Conservation (phyloP, 2,329 filamentous ascomycete species). For the Colletotrichum lini region DNA sequence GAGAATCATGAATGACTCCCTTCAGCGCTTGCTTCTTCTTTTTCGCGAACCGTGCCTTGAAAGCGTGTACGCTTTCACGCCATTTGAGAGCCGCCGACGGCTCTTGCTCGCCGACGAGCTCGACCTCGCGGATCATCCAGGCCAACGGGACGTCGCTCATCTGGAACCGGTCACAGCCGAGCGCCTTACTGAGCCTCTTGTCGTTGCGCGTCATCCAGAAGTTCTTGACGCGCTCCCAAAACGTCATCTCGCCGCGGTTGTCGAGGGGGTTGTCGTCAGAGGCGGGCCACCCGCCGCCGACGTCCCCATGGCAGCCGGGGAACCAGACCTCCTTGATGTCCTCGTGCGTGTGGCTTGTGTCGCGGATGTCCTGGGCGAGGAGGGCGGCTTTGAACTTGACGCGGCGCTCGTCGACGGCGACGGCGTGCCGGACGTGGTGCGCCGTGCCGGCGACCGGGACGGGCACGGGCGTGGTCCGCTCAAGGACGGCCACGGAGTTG, state of each 20-base stretch:
- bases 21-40: slow-evolving; percentile 50
- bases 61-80: slow-evolving; percentile 49
- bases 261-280: slow-evolving; percentile 47
- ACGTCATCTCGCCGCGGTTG: slow-evolving; percentile 45
- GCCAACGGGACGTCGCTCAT: slow-evolving; percentile 65
- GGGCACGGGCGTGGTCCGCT: slow-evolving; percentile 55
- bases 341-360: slow-evolving; percentile 48
- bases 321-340: slow-evolving; percentile 69
- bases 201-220: slow-evolving; percentile 54
- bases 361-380: slow-evolving; percentile 57
- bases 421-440: slow-evolving; percentile 64
- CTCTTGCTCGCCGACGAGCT: slow-evolving; percentile 54
- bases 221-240: slow-evolving; percentile 54
- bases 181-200: slow-evolving; percentile 49
- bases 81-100: slow-evolving; percentile 52
- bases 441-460: slow-evolving; percentile 58
- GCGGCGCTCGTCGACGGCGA: slow-evolving; percentile 67
- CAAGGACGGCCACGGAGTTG: slow-evolving; percentile 62
- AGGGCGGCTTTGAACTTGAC: slow-evolving; percentile 69
- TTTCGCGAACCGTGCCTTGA: slow-evolving; percentile 44
- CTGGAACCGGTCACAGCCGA: slow-evolving; percentile 54
- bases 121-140: slow-evolving; percentile 68
- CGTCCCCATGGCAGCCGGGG: slow-evolving; percentile 66
- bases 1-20: slow-evolving; percentile 56
- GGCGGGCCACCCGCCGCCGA: slow-evolving; percentile 67